Evolutionary conservation across 2,329 filamentous ascomycete genomes (phyloP).

Genomic region (Dendryphion nanum): DNA sequence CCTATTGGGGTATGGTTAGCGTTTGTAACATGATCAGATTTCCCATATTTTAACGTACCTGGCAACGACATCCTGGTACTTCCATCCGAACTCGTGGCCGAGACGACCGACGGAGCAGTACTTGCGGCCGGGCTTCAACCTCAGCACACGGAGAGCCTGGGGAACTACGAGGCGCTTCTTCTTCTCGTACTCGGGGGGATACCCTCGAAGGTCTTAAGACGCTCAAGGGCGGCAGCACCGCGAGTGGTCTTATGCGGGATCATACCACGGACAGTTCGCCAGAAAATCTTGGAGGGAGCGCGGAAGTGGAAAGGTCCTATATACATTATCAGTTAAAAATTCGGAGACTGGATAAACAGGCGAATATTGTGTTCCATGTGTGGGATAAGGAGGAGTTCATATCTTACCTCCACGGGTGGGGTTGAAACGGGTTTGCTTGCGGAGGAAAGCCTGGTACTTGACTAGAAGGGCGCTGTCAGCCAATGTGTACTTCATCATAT

Average conservation of each 20-base stretch:
- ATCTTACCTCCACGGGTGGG: conserved; percentile 91
- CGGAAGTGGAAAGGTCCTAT: conserved; percentile 99
- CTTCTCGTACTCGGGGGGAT: conserved; percentile 99
- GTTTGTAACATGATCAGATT: not conserved
- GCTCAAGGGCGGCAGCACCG: conserved; percentile 92
- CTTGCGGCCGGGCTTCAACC: conserved; percentile 98
- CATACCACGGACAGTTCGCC: conserved; percentile 99
- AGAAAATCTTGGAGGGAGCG: conserved; percentile 98
- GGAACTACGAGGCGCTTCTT: conserved; percentile 99
- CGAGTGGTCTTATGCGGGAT: conserved; percentile 99
- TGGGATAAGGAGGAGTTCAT: conserved; percentile 9
- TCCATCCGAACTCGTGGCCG: conserved; percentile 99
- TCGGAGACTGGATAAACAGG: not conserved
- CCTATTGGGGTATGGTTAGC: conserved; percentile 52
- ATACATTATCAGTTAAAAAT: conserved; percentile 22
- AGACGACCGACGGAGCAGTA: conserved; percentile 99
- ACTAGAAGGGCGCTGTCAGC: conserved; percentile 71
- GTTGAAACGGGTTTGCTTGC: conserved; percentile 99
- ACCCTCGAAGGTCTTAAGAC: conserved; percentile 99
- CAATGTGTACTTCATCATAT: too few species aligned
- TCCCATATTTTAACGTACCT: conserved; percentile 61
- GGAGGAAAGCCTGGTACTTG: conserved; percentile 99
- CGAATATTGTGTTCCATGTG: conserved; percentile 3
- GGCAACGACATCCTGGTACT: conserved; percentile 99
- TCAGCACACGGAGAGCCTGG: conserved; percentile 93